Conservation (phyloP, 73 alveolate species). For the Durusdinium trenchii region DNA sequence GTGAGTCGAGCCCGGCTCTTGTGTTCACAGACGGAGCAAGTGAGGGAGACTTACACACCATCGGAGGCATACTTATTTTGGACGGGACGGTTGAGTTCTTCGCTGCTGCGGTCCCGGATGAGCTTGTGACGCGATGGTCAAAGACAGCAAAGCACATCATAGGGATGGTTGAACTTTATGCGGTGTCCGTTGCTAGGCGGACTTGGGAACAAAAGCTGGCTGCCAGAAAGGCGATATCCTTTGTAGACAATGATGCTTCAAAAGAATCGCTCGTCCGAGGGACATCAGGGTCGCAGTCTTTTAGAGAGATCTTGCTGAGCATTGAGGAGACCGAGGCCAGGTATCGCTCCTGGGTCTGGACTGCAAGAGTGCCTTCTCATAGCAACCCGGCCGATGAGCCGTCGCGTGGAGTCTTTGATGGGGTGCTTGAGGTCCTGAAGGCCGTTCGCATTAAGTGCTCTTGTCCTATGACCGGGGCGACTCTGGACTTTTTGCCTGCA, state of each 20-base stretch:
- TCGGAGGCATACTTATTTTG: not conserved
- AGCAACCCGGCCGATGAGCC: constrained; percentile 50
- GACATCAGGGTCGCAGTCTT: not conserved
- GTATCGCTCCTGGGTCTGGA: not conserved
- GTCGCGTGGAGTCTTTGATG: not conserved
- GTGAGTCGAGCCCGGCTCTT: not conserved
- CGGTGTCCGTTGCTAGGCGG: not conserved
- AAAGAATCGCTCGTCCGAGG: not conserved
- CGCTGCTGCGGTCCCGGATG: not conserved
- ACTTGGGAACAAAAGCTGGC: not conserved
- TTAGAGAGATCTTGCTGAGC: not conserved
- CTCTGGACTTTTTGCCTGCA: not conserved
- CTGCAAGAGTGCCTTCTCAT: not conserved
- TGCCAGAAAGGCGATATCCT: not conserved
- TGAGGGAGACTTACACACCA: not conserved
- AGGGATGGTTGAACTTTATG: constrained; percentile 12
- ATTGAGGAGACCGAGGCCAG: not conserved
- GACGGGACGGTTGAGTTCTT: not conserved
- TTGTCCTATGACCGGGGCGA: not conserved
- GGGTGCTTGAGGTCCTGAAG: not conserved
- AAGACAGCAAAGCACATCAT: not conserved
- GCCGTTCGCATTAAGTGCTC: not conserved
- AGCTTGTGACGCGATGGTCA: not conserved
- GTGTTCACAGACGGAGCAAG: constrained; percentile 44
- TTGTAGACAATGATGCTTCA: not conserved